These are phyloP conservation scores for Mariannaea sp. DNA, from an alignment of 2,329 filamentous ascomycete species.

Conservation along the genomic window DNA sequence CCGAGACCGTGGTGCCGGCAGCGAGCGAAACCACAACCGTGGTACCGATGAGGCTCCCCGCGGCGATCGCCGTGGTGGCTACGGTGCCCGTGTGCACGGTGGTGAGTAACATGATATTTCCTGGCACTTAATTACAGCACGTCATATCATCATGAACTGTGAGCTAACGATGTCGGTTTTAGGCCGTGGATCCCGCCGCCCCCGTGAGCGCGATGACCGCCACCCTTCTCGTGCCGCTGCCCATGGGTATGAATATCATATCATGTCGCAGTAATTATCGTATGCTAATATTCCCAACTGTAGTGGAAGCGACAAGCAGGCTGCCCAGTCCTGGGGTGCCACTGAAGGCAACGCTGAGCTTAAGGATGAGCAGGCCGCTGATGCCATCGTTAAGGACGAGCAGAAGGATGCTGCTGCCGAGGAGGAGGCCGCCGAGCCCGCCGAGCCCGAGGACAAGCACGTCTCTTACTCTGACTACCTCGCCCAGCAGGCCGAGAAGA, in stretches of 20 bases:
- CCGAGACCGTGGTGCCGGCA: slow-evolving; percentile 84
- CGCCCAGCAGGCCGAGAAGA: slow-evolving; percentile 73
- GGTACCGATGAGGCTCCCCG: slow-evolving; percentile 70
- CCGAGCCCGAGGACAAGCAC: slow-evolving; percentile 81
- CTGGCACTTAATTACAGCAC: too few species aligned
- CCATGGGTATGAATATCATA: slow-evolving; percentile 49
- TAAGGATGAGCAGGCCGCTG: slow-evolving; percentile 89
- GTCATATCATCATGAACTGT: too few species aligned
- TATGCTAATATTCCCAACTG: slow-evolving; percentile 33
- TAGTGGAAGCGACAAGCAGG: slow-evolving; percentile 84
- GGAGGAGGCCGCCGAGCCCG: slow-evolving; percentile 55
- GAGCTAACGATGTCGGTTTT: slow-evolving; percentile 8
- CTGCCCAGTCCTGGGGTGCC: slow-evolving; percentile 87
- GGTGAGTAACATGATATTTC: slow-evolving; percentile 51
- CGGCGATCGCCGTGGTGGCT: slow-evolving; percentile 63
- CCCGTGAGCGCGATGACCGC: slow-evolving; percentile 61
- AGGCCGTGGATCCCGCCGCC: slow-evolving; percentile 60
- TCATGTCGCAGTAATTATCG: background rate
- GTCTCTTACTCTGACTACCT: slow-evolving; percentile 92
- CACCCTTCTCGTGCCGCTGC: slow-evolving; percentile 52
- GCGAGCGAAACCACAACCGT: slow-evolving; percentile 80
- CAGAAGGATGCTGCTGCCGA: slow-evolving; percentile 67
- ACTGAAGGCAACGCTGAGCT: slow-evolving; percentile 81
- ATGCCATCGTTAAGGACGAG: slow-evolving; percentile 85
- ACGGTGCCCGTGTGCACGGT: slow-evolving; percentile 66